Conservation (phyloP, 2,329 filamentous ascomycete genomes). For the Colletotrichum endophyticum region DNA sequence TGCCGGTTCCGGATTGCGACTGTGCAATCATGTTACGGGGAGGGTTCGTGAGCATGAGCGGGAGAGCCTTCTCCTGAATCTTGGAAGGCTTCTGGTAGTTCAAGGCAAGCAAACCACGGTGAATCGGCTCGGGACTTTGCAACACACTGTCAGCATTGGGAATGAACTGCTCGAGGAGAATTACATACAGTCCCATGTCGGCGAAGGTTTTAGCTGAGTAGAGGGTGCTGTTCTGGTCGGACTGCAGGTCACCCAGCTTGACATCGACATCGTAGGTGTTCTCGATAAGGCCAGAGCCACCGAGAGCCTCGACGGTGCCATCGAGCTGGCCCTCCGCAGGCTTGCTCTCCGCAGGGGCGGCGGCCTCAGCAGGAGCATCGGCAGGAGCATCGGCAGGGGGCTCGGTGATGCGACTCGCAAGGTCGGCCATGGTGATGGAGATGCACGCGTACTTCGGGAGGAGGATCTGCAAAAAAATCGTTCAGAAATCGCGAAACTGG, state of each 20-base stretch:
- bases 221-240: constrained; percentile 84
- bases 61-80: constrained; percentile 94
- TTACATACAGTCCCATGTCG: constrained; percentile 80
- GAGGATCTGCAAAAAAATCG: background rate
- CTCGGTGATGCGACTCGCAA: constrained; percentile 56
- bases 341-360: constrained; percentile 22
- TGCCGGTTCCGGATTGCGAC: constrained; percentile 98
- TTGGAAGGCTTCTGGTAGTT: constrained; percentile 96
- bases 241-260: constrained; percentile 87
- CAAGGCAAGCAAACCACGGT: constrained; percentile 79
- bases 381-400: constrained; percentile 31
- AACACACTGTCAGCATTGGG: background rate
- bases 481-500: background rate
- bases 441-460: background rate
- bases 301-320: constrained; percentile 37
- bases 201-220: constrained; percentile 86
- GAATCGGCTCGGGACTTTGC: constrained; percentile 57
- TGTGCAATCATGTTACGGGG: constrained; percentile 95
- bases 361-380: constrained; percentile 23
- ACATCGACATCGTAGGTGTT: constrained; percentile 89
- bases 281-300: constrained; percentile 66
- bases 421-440: constrained; percentile 46
- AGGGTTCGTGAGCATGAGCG: constrained; percentile 85
- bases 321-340: constrained; percentile 33
- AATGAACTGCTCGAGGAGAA: background rate